These are phyloP conservation scores for Colletotrichum filicis DNA, from an alignment of 2,329 filamentous ascomycete species.

Conservation along the genomic window DNA sequence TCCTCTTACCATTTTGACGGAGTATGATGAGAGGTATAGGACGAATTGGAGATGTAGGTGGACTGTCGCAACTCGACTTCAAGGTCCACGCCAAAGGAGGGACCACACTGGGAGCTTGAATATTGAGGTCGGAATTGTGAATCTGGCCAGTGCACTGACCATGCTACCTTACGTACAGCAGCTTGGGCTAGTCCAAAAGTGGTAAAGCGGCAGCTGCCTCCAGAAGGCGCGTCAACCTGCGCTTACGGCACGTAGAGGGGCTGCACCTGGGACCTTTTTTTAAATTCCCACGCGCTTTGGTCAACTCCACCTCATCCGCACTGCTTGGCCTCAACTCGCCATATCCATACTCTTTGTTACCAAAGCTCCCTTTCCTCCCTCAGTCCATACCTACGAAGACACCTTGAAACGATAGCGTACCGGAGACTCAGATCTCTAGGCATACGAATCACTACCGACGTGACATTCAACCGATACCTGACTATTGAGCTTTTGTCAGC, in stretches of 20 bases:
- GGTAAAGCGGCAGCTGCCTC: slow-evolving; percentile 12
- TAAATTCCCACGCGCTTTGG: slow-evolving; percentile 31
- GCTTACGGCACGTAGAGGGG: slow-evolving; percentile 26
- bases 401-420: background rate
- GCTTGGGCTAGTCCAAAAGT: background rate
- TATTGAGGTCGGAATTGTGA: slow-evolving; percentile 38
- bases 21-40: slow-evolving; percentile 10
- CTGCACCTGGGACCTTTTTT: slow-evolving; percentile 16
- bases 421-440: background rate
- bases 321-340: background rate
- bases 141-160: slow-evolving; percentile 39
- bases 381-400: background rate
- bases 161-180: slow-evolving; percentile 25
- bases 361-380: background rate
- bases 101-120: slow-evolving; percentile 33
- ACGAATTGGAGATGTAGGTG: slow-evolving; percentile 27
- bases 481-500: background rate
- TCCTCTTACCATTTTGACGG: slow-evolving; percentile 33
- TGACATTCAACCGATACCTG: background rate
- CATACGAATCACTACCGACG: background rate
- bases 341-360: slow-evolving; percentile 18
- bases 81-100: slow-evolving; percentile 25
- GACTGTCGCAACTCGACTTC: slow-evolving; percentile 34
- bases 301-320: slow-evolving; percentile 18
- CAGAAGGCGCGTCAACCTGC: slow-evolving; percentile 18